Evolutionary conservation across 768 basidiomycete genomes (phyloP).

Genomic region (Tubosaeta sp.): DNA sequence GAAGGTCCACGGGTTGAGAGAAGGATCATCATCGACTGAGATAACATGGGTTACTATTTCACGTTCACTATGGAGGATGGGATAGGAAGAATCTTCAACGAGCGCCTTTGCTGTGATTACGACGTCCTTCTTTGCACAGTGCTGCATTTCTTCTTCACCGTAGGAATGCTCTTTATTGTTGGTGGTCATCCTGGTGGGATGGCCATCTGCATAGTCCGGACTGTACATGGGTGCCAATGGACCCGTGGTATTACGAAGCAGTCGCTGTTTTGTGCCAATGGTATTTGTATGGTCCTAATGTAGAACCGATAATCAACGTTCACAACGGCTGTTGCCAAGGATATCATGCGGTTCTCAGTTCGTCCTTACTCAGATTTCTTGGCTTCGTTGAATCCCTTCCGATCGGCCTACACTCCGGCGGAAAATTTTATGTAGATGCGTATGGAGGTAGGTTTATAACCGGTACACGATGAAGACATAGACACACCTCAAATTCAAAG

Average conservation of each 20-base stretch:
- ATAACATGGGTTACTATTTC: conserved; percentile 44
- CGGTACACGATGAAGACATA: background rate
- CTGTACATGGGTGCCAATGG: background rate
- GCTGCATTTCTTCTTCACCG: conserved; percentile 7
- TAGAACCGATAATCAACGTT: background rate
- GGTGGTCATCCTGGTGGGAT: background rate
- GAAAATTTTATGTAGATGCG: background rate
- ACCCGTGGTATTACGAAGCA: background rate
- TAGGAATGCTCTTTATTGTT: conserved; percentile 3
- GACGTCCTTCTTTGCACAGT: conserved; percentile 29
- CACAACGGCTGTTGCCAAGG: background rate
- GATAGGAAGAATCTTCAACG: conserved; percentile 8
- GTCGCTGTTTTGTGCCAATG: background rate
- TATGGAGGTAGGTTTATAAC: background rate
- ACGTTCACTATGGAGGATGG: conserved; percentile 37
- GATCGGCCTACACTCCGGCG: background rate
- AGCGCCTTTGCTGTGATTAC: conserved; percentile 17
- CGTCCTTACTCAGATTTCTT: background rate
- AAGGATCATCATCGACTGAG: conserved; percentile 12
- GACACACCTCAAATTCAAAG: background rate
- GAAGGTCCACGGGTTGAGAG: conserved; percentile 35
- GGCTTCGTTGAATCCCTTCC: background rate
- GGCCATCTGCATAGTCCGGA: background rate
- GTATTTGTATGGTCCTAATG: background rate
- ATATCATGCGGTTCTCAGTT: background rate